Percentiles rank a stretch among this genome's conserved stretches.
Evolutionary conservation across 306 rosid genomes (phyloP).

Genomic region (Trifolium dubium): DNA sequence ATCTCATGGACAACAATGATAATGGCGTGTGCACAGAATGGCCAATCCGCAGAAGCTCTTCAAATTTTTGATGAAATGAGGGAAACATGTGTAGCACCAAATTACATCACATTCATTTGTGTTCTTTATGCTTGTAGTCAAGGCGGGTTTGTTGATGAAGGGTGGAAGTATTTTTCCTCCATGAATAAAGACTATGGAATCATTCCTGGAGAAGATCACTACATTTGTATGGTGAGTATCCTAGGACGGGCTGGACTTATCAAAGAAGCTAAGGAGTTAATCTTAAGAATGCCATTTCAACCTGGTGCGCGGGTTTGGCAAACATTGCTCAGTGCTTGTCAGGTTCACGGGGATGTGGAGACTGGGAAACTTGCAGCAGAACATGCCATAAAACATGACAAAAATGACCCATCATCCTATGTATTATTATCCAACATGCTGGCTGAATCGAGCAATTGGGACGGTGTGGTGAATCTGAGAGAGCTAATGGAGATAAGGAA

Average conservation of each 20-base stretch:
- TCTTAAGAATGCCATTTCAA: constrained; percentile 58
- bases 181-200: constrained; percentile 64
- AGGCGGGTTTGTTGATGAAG: constrained; percentile 65
- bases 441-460: constrained; percentile 71
- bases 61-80: constrained; percentile 68
- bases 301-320: constrained; percentile 75
- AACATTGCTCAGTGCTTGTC: constrained; percentile 81
- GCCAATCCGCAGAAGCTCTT: constrained; percentile 70
- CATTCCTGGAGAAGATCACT: constrained; percentile 73
- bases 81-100: constrained; percentile 54
- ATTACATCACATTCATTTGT: constrained; percentile 71
- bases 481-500: constrained; percentile 68
- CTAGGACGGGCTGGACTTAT: constrained; percentile 68
- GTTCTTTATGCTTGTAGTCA: constrained; percentile 85
- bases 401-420: constrained; percentile 68
- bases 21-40: constrained; percentile 76
- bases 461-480: constrained; percentile 57
- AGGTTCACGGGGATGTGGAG: constrained; percentile 61
- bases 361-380: constrained; percentile 68
- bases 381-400: constrained; percentile 52
- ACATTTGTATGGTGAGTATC: constrained; percentile 75
- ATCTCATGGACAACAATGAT: constrained; percentile 83
- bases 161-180: constrained; percentile 64
- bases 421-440: constrained; percentile 69
- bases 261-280: constrained; percentile 73